Evolutionary conservation across 371 early-diverging fungal genomes (phyloP), one percentile per base, ranked within the genome.

Genomic region (Syncephalastrum monosporum): DNA sequence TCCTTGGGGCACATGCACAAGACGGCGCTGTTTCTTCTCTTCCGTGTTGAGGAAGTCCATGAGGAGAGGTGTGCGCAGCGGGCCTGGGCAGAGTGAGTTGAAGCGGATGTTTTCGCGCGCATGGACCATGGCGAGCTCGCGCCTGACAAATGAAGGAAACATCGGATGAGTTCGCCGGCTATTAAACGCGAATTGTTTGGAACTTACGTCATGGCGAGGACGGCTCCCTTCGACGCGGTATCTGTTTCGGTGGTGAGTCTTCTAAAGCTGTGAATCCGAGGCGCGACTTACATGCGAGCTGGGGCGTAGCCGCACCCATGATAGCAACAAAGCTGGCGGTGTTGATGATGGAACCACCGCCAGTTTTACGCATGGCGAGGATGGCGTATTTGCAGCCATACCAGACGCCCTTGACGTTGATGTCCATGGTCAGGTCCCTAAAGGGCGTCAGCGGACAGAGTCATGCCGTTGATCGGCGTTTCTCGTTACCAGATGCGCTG

Each of bases 371-470:
- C 82, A 93, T 81, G 51, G 90, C 91, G 52, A 88, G 73, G 56
- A 94, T 91, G 49, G 85, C 91, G 59, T 92, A 80, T 63, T 90
- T 90, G 74, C 90, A 91, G 19, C 94, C 94, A 68, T 72, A 92
- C 92, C 92, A 94, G n/a, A 94, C 94, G 33, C 94, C 93, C 69
- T 94, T 94, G 50, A 92, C 91, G 68, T 92, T 92, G 67, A 92
- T 89, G 55, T 89, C 78, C 87, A 91, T 85, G 6, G 87, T 89
- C 57, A 83, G 50, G 46, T 89, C 80, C 87, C 84, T 85, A 58
- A 15, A 15, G 46, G 15, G 45, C 13, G 27, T 21, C 2, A 45
- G 21, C 46, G n/a, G 57, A 56, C 29, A 44, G 19, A 17, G 19
- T 21, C 21, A 21, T 21, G 38, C 21, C 48, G 29, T 29, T 29